Base-by-base conservation (phyloP, 2,329 filamentous ascomycete species). In the Cladophialophora yegresii region DNA sequence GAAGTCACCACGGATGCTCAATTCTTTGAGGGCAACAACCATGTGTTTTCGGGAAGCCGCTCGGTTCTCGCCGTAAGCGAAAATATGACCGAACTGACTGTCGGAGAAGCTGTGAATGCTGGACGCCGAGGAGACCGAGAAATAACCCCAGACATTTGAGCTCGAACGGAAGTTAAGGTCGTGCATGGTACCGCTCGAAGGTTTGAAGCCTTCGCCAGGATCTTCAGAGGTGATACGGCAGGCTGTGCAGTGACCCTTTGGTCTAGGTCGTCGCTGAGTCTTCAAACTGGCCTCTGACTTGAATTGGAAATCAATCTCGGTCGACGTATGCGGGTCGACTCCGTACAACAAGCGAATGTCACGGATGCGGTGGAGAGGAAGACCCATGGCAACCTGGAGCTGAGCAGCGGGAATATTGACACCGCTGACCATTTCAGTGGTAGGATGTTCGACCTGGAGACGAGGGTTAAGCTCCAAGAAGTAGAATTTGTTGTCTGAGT, bases 91-190 rank as follows among this genome's bases (percentile, higher is more conserved):
- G 73, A 99, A 99, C 76, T 99, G 95, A 75, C 91, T 96, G 82
- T 99, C 95, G 7, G 95, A 98, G 85, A 96, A 99, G 79, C 92
- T 97, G 86, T 99, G 95, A 71, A 99, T 99, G 79, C 93, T 93
- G 81, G 93, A 93, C 62, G 92, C 89, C 9, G 93, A 95, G 82
- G 93, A 91, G 77, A 99, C 95, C 59, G 95, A 99, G 87, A 99
- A 99, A 81, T 99, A 99, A 84, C 95, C 95, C 95, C 95, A 99
- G 62, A 98, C 95, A 72, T 99, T 99, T 69, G 95, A 98, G 77
- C 92, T 96, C 82, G 90, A 96, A 76, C 95, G 87, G 87, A 99
- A 99, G 84, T 99, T 99, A 75, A 99, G 83, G 76, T 99, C 95
- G 82, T 98, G 95, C 87, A 99, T 96, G 59, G 93, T 96, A 87